Evolutionary conservation across 331 rosid species (phyloP), one percentile per base, ranked within the genome.

Genomic region (Rosa hybrid): DNA sequence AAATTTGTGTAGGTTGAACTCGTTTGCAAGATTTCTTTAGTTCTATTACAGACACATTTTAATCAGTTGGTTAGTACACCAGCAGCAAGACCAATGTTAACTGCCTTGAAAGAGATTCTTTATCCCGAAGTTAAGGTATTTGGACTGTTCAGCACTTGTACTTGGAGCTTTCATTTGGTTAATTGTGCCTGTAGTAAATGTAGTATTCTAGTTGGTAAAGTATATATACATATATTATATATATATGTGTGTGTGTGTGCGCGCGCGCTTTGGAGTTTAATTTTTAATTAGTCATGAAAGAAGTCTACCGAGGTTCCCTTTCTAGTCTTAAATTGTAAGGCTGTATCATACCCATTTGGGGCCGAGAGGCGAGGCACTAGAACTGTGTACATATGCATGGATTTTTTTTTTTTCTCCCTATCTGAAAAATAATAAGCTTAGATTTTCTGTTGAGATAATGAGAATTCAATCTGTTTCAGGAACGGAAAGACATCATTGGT

Each of bases 1-100:
- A 51, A n/a, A 18, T 44, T 78, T 54, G n/a, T 86, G 88, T 93
- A 95, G 99, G 89, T 95, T 79, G 99, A 95, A 89, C 96, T 93
- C 64, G 89, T 93, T 77, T 93, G 96, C 85, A 87, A 97, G 87
- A 83, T 91, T 65, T 81, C 91, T 69, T 87, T 92, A 21, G 68
- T 93, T 78, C 81, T 95, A 57, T 45, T 87, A 81, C 97, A 93
- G 89, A 91, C 90, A 12, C 97, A 95, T 88, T 83, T 86, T 76
- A 86, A 89, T 86, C 99, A 95, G 84, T 88, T 95, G 84, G 86
- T 91, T 71, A 14, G 92, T 59, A 95, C 98, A 0, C 94, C 96
- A 12, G 83, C 94, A 14, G 96, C 99, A 30, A 86, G 92, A 67
- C 93, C 95, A 30, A 70, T 90, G 74, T 80, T 95, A 84, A 89